Base-by-base conservation (phyloP, 768 basidiomycete genomes). In the Lepiota brunneoincarnata region DNA sequence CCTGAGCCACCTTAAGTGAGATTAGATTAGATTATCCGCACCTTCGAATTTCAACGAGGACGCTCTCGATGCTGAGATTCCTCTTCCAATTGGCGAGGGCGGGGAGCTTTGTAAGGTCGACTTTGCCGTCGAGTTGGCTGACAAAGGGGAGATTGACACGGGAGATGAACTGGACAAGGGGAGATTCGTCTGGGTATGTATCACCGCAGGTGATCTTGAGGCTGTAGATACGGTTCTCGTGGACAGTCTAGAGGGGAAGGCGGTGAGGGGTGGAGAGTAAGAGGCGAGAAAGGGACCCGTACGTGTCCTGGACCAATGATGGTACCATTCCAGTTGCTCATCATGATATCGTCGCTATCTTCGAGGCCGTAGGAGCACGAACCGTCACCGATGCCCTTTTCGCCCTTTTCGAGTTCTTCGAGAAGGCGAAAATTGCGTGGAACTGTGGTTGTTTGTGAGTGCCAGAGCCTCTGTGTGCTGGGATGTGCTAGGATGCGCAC, bases 301-400 rank as follows among this genome's bases (percentile, higher is more conserved):
- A 95, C 93, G 72, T 99, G 95, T 48, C 95, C 95, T 28, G 97
- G 97, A 7, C 97, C 97, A 58, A 99, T 93, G 75, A 99, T 95
- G 18, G 97, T 99, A 47, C 97, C 96, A 66, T 97, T 98, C 97
- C 97, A 99, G 69, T 92, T 80, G 73, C 83, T 89, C 95, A 99
- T 98, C 76, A 92, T 77, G 75, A 96, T 89, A 80, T 98, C 97
- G 67, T 98, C 95, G 62, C 86, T 72, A 71, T 98, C 93, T 73
- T 93, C 92, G 56, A 99, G 76, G 37, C 97, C 97, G 64, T 98
- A 99, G 17, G 93, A 96, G 75, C 93, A 97, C 15, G 91, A 93
- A 51, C 95, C 96, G 74, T 98, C 96, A 59, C 96, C 96, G 68
- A 98, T 93, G 49, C 97, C 97, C 71, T 99, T 99, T 80, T 99